Evolutionary conservation across 1,139 yeast genomes (phyloP).

Genomic region (Blastobotrys arbuscula): DNA sequence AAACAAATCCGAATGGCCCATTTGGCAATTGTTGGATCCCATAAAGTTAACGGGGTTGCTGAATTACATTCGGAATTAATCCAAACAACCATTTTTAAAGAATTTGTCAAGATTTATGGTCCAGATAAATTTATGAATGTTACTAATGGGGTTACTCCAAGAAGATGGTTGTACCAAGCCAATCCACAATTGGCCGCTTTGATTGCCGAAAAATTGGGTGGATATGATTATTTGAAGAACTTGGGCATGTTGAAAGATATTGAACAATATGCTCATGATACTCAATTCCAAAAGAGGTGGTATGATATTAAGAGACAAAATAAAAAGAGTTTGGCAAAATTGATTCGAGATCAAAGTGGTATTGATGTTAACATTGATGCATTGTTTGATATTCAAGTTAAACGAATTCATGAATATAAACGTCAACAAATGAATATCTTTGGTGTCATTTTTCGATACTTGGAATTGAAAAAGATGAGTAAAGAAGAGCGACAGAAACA

Average conservation of each 20-base stretch:
- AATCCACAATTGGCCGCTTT: constrained; percentile 73
- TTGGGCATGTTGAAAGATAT: constrained; percentile 63
- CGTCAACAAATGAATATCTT: constrained; percentile 91
- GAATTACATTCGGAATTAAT: constrained; percentile 90
- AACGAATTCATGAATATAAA: constrained; percentile 92
- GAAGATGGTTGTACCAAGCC: constrained; percentile 95
- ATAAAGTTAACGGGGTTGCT: constrained; percentile 92
- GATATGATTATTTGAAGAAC: constrained; percentile 64
- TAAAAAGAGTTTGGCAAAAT: constrained; percentile 62
- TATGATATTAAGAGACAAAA: constrained; percentile 62
- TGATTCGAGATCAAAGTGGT: constrained; percentile 61
- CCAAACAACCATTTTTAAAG: constrained; percentile 83
- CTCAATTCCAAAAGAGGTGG: constrained; percentile 66
- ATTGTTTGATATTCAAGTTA: constrained; percentile 86
- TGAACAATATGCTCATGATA: constrained; percentile 63
- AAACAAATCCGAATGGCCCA: constrained; percentile 90
- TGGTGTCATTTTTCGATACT: constrained; percentile 79
- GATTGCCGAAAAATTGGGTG: constrained; percentile 66
- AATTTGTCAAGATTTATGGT: constrained; percentile 80
- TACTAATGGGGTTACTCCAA: constrained; percentile 92
- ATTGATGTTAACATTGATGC: constrained; percentile 63
- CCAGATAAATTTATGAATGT: constrained; percentile 81
- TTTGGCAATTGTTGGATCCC: constrained; percentile 88
- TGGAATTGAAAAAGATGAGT: constrained; percentile 65
- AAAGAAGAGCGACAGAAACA: constrained; percentile 60